Evolutionary conservation across 2,329 filamentous ascomycete genomes (phyloP), one percentile per base, ranked within the genome.

Genomic region (Aspergillus clavatus): DNA sequence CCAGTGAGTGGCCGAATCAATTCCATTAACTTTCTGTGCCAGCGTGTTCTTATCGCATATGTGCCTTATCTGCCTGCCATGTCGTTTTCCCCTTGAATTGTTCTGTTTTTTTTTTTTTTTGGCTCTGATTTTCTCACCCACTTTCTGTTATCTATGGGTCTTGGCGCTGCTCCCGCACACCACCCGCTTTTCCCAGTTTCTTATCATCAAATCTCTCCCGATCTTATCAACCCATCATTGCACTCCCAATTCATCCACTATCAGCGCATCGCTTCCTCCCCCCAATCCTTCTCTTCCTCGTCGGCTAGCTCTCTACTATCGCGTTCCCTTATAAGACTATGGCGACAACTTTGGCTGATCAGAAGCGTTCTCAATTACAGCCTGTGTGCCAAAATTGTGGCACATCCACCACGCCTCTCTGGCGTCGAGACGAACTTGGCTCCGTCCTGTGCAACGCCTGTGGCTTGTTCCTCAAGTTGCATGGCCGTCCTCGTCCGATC

Each of bases 401-500:
- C 54, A 98, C 93, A 36, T 95, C 89, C 33, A 97, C 90, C 42
- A 98, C 93, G 37, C 93, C 93, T 33, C 75, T 98, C 65, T 98
- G 93, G 93, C 87, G 93, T 60, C 86, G 93, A 74, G 93, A 98
- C 77, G 93, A 98, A 74, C 82, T 86, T 61, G 93, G 93, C 56
- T 86, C 89, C 1, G 91, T 98, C 28, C 85, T 98, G 42, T 98
- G 93, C 82, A 98, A 98, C 73, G 93, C 93, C 62, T 98, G 93
- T 71, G 93, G 93, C 48, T 80, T 98, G 46, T 98, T 97, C 71
- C 80, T 97, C 61, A 98, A 98, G 78, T 79, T 98, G 57, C 93
- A 98, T 67, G 90, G 90, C 53, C 86, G 90, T 21, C 83, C 93
- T 49, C 84, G 93, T 45, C 93, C 93, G 57, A 96, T 95, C 67